phyloP scores from a whole-genome alignment of 164 flowering plant genomes.

The Protea cynaroides region DNA sequence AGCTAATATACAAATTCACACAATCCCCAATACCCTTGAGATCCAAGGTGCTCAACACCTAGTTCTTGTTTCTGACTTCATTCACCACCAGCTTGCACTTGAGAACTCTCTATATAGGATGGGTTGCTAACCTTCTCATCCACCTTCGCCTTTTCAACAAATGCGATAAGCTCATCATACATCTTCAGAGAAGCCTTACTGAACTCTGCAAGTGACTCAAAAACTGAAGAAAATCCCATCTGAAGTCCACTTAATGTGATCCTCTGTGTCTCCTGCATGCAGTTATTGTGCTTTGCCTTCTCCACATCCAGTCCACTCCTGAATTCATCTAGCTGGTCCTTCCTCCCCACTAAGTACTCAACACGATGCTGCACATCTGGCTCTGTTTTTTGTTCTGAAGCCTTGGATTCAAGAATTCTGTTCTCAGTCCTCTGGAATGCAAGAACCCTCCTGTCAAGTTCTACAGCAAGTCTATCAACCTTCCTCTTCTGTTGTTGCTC shows the following conservation, averaged over 20 bases:
- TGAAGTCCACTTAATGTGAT: constrained; percentile 64
- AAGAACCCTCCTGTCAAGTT: constrained; percentile 51
- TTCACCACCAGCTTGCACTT: constrained; percentile 21
- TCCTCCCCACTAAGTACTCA: constrained; percentile 51
- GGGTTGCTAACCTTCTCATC: constrained; percentile 29
- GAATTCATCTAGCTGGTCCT: constrained; percentile 45
- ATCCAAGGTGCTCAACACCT: too few relatives aligned
- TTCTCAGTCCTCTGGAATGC: constrained; percentile 53
- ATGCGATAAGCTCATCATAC: constrained; percentile 52
- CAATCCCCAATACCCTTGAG: neutral
- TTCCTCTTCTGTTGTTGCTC: constrained; percentile 80
- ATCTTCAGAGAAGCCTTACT: constrained; percentile 59
- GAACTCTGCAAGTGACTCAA: constrained; percentile 65
- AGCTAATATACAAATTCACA: constrained; percentile 29
- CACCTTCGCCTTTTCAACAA: constrained; percentile 25
- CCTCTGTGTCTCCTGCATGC: constrained; percentile 73
- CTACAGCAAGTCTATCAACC: constrained; percentile 70
- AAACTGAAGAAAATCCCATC: constrained; percentile 57
- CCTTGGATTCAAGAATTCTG: constrained; percentile 43
- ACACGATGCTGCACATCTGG: constrained; percentile 27
- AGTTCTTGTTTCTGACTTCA: neutral
- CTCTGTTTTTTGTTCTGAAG: constrained; percentile 37
- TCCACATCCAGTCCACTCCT: constrained; percentile 51
- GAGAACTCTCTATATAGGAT: constrained; percentile 29
- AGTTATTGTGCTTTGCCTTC: constrained; percentile 60